Evolutionary conservation across 768 basidiomycete genomes (phyloP), one percentile per base, ranked within the genome.

Genomic region (Rhodotorula kratochvilovae): DNA sequence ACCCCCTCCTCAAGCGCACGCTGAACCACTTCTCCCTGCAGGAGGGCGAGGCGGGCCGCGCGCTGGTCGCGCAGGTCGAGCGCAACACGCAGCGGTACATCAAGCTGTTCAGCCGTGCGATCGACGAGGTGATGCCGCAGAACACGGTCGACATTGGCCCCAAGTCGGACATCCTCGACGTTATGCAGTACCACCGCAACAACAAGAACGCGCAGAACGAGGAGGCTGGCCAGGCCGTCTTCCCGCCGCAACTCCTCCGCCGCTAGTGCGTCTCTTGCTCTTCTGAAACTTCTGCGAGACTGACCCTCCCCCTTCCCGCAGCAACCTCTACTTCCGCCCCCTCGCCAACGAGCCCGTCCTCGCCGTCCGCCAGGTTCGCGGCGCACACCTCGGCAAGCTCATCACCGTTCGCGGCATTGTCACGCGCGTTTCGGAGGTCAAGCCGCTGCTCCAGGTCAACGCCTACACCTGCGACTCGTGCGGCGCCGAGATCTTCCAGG

Each of bases 341-440:
- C 84, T 93, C 54, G 76, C 79, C 56, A 73, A 77, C 50, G 84
- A 88, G 23, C 67, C 70, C 17, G 77, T 79, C 25, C 84, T 96
- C 79, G 93, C 96, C 48, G 96, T 98, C 25, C 88, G 96, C 62
- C 88, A 95, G 56, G 92, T 98, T 55, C 89, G 87, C 75, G 91
- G 93, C 23, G 77, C 82, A 15, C 88, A 92, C 72, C 85, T 98
- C n/a, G 96, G 96, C 58, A 88, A 86, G 72, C 84, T 98, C 69
- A 95, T 99, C 80, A 98, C 92, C 45, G 91, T 95, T 73, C 90
- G 94, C 53, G 96, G 96, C 66, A 98, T 99, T 76, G 92, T 98
- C 63, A 99, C 93, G 42, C 92, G 96, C 72, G 93, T 99, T 7
- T 97, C 94, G 6, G 96, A 98, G 83, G 96, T 99, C 79, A 98